phyloP scores from a whole-genome alignment of 2,329 filamentous ascomycete genomes.

The Epichloe gansuensis region DNA sequence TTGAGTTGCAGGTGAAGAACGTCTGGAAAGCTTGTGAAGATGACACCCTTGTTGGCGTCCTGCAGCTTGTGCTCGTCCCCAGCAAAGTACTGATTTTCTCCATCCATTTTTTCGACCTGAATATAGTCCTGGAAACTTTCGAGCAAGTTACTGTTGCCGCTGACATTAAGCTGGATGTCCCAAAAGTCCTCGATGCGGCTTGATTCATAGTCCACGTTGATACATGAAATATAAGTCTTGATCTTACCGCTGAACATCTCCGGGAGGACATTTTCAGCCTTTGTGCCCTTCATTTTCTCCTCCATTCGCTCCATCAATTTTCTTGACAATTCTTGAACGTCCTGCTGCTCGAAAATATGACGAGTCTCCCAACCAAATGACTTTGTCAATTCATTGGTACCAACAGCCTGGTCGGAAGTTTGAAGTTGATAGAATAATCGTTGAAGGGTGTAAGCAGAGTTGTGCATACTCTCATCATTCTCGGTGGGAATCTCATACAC shows the following conservation, averaged over 20 bases:
- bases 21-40: slow-evolving; percentile 89
- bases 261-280: slow-evolving; percentile 76
- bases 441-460: slow-evolving; percentile 90
- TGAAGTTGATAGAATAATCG: slow-evolving; percentile 91
- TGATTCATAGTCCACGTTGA: slow-evolving; percentile 96
- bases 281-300: slow-evolving; percentile 94
- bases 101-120: slow-evolving; percentile 90
- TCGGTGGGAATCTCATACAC: slow-evolving; percentile 96
- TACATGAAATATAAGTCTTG: slow-evolving; percentile 97
- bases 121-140: slow-evolving; percentile 96
- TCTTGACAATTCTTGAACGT: slow-evolving; percentile 91
- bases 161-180: slow-evolving; percentile 96
- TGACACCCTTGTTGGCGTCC: slow-evolving; percentile 94
- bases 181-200: slow-evolving; percentile 95
- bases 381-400: slow-evolving; percentile 84
- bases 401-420: slow-evolving; percentile 70
- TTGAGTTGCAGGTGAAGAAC: slow-evolving; percentile 93
- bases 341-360: slow-evolving; percentile 97
- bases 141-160: slow-evolving; percentile 81
- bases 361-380: slow-evolving; percentile 98
- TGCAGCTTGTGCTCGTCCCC: slow-evolving; percentile 83
- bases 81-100: slow-evolving; percentile 96
- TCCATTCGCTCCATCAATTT: slow-evolving; percentile 97
- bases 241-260: slow-evolving; percentile 94
- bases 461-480: slow-evolving; percentile 64